Conservation (phyloP, 768 basidiomycete genomes). For the Candolleomyces aberdarensis region DNA sequence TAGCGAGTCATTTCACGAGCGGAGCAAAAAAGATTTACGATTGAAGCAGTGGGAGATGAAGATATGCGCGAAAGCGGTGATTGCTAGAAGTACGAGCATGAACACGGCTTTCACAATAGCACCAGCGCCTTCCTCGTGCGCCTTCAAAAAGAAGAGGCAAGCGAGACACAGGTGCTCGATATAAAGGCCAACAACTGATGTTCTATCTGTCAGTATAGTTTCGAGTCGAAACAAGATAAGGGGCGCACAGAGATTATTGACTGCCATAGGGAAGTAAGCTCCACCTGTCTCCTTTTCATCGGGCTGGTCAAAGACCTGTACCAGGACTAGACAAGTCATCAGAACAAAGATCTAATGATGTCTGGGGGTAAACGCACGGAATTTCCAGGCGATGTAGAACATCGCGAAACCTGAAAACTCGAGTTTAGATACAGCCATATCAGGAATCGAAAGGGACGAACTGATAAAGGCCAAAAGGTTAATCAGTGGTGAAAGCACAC, state of each 20-base stretch:
- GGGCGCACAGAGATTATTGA: slow-evolving; percentile 46
- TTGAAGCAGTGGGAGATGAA: slow-evolving; percentile 35
- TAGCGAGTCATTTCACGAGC: background rate
- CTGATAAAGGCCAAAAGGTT: slow-evolving; percentile 61
- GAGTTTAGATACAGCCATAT: background rate
- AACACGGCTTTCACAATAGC: slow-evolving; percentile 44
- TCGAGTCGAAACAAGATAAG: slow-evolving; percentile 8
- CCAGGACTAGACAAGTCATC: slow-evolving; percentile 32
- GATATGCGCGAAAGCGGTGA: slow-evolving; percentile 46
- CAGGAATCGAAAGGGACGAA: slow-evolving; percentile 15
- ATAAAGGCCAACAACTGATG: slow-evolving; percentile 62
- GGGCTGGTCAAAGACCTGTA: slow-evolving; percentile 51
- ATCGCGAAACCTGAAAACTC: slow-evolving; percentile 41
- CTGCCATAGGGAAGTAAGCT: slow-evolving; percentile 42
- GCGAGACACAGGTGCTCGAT: slow-evolving; percentile 65
- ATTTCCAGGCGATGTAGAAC: slow-evolving; percentile 61
- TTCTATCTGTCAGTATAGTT: slow-evolving; percentile 12
- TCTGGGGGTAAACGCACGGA: slow-evolving; percentile 30
- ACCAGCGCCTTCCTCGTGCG: slow-evolving; percentile 28
- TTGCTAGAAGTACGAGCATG: slow-evolving; percentile 56
- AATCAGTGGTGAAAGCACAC: slow-evolving; percentile 62
- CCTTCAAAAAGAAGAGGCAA: slow-evolving; percentile 65
- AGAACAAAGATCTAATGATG: background rate
- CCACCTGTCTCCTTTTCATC: slow-evolving; percentile 47
- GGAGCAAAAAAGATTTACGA: slow-evolving; percentile 28